Percentiles rank a stretch among this genome's conserved stretches.
Conservation (phyloP, 805 yeast species). For the Yarrowia sp. region DNA sequence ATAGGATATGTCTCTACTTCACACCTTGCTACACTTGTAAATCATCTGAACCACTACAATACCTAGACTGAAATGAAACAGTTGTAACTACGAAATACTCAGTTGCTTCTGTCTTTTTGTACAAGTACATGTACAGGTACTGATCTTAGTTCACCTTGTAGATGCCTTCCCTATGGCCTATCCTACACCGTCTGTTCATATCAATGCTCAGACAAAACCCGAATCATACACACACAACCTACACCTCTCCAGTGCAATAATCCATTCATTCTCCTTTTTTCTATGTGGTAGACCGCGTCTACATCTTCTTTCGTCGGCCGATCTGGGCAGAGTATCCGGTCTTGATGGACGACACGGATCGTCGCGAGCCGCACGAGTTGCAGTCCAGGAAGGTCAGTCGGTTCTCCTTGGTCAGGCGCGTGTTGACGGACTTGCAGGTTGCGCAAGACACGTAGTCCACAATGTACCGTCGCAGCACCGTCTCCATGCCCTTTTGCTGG, state of each 20-base stretch:
- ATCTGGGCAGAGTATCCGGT: conserved; percentile 95
- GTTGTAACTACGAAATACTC: no score
- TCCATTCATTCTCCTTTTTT: not conserved
- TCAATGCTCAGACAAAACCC: no score
- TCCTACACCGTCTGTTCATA: no score
- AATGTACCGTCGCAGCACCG: conserved; percentile 92
- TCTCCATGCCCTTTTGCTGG: conserved; percentile 96
- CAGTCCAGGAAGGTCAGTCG: conserved; percentile 97
- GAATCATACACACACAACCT: no score
- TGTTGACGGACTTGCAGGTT: conserved; percentile 97
- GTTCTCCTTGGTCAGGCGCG: conserved; percentile 94
- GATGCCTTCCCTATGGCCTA: no score
- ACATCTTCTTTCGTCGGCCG: conserved; percentile 36
- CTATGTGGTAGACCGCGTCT: not conserved
- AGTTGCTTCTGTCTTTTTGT: no score
- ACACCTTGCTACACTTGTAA: no score
- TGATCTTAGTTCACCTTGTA: no score
- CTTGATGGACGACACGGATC: conserved; percentile 95
- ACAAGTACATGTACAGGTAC: no score
- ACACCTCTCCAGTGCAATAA: not conserved
- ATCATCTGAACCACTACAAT: no score
- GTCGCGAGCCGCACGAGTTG: conserved; percentile 95
- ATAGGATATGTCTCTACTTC: no score
- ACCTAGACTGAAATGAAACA: no score
- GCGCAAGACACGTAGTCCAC: conserved; percentile 97